Evolutionary conservation across 495 filamentous ascomycete genomes (phyloP).

Genomic region (Neurospora sp.): DNA sequence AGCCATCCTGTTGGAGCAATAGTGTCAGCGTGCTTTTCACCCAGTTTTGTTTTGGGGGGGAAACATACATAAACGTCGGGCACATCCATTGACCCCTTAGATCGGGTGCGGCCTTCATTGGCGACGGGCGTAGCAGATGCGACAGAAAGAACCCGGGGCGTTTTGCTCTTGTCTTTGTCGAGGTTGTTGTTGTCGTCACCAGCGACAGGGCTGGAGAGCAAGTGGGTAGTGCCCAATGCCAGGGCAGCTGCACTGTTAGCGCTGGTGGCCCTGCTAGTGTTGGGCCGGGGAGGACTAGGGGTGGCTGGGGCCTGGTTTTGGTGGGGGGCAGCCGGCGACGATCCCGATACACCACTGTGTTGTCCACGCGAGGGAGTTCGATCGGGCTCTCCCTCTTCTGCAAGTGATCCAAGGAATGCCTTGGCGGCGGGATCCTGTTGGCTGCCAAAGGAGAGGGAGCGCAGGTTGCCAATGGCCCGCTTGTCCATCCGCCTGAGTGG

Average conservation of each 20-base stretch:
- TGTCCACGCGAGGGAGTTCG: not conserved
- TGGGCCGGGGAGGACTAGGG: slow-evolving; percentile 1
- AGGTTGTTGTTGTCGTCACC: slow-evolving; percentile 54
- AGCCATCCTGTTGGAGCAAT: slow-evolving; percentile 60
- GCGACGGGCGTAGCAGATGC: slow-evolving; percentile 39
- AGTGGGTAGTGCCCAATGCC: slow-evolving; percentile 9
- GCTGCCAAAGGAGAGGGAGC: slow-evolving; percentile 56
- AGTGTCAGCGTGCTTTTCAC: slow-evolving; percentile 4
- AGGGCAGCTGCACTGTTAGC: slow-evolving; percentile 19
- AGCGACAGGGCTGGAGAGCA: slow-evolving; percentile 26
- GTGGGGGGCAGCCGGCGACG: not conserved
- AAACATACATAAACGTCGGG: slow-evolving; percentile 77
- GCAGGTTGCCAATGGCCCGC: slow-evolving; percentile 69
- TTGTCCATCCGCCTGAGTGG: slow-evolving; percentile 63
- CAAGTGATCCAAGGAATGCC: not conserved
- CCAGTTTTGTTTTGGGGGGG: not conserved
- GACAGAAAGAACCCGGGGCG: not conserved
- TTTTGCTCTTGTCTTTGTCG: not conserved
- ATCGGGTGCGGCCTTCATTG: slow-evolving; percentile 76
- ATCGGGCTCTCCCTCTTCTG: not conserved
- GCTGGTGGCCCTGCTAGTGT: slow-evolving; percentile 5
- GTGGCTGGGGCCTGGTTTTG: slow-evolving; percentile 26
- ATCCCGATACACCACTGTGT: not conserved
- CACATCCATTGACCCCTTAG: slow-evolving; percentile 55
- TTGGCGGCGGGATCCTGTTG: slow-evolving; percentile 29